Conservation (phyloP, 495 filamentous ascomycete species). For the Penicillium goetzii region DNA sequence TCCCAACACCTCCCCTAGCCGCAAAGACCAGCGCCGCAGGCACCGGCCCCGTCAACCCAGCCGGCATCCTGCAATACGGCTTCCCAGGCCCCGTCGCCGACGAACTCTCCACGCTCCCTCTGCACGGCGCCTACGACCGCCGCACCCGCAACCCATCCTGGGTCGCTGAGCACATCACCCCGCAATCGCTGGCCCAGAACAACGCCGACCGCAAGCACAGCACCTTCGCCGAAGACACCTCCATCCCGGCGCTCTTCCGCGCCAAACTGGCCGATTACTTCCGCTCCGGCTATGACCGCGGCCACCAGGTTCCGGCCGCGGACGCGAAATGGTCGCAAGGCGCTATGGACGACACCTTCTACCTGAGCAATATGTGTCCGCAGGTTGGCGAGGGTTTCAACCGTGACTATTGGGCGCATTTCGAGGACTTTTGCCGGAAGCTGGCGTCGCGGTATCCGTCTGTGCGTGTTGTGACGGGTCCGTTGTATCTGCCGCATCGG, state of each 20-base stretch:
- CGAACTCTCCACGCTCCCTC: conserved; percentile 69
- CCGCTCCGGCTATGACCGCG: conserved; percentile 78
- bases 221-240: conserved; percentile 77
- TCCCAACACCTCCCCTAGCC: conserved; percentile 44
- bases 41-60: conserved; percentile 71
- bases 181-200: conserved; percentile 72
- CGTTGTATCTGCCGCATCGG: conserved; percentile 83
- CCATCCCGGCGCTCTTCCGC: conserved; percentile 83
- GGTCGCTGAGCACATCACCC: conserved; percentile 97
- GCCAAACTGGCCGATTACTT: conserved; percentile 90
- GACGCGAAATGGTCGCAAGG: conserved; percentile 94
- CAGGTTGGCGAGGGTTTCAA: conserved; percentile 98
- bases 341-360: conserved; percentile 94
- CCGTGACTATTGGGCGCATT: conserved; percentile 97
- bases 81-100: conserved; percentile 92
- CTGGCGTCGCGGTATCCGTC: conserved; percentile 80
- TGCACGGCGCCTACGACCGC: conserved; percentile 88
- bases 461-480: conserved; percentile 91
- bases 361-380: conserved; percentile 93
- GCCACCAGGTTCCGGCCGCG: conserved; percentile 88
- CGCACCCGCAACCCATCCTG: conserved; percentile 90
- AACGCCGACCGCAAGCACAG: conserved; percentile 85
- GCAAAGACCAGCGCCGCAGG: conserved; percentile 36
- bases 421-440: conserved; percentile 93
- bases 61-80: conserved; percentile 93